A percentile compares a stretch with the other conserved stretches of the same genome.
Evolutionary conservation across 192 early-diverging fungal genomes (phyloP).

Genomic region (Rhizophagus sp.): DNA sequence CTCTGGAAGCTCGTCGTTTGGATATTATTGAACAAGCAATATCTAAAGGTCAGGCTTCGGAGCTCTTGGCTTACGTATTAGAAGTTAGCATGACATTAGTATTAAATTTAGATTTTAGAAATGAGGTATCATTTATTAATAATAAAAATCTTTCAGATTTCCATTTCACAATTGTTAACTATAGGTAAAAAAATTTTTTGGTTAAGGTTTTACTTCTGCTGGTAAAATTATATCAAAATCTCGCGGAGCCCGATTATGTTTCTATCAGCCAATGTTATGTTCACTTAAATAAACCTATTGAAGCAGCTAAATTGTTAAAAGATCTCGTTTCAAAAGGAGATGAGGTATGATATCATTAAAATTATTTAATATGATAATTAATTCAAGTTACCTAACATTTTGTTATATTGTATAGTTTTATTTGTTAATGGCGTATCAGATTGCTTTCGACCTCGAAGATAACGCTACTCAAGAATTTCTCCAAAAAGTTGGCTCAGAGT

Average conservation of each 20-base stretch:
- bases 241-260: constrained; percentile 88
- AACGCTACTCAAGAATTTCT: constrained; percentile 97
- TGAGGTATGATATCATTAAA: constrained; percentile 54
- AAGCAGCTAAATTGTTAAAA: constrained; percentile 75
- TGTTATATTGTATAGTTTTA: constrained; percentile 39
- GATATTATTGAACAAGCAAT: constrained; percentile 90
- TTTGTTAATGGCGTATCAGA: constrained; percentile 89
- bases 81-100: constrained; percentile 85
- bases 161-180: neutral
- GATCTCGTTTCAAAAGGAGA: constrained; percentile 61
- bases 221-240: constrained; percentile 70
- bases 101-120: constrained; percentile 76
- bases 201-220: constrained; percentile 68
- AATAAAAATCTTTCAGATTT: neutral
- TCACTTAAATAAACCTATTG: constrained; percentile 79
- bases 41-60: constrained; percentile 64
- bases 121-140: constrained; percentile 53
- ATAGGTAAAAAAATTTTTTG: neutral
- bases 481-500: constrained; percentile 67
- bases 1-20: constrained; percentile 87
- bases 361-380: neutral
- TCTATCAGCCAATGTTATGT: constrained; percentile 90
- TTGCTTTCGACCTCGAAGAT: constrained; percentile 96
- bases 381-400: neutral
- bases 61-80: constrained; percentile 84